These are phyloP conservation scores for Colletotrichum aenigma DNA, from an alignment of 2,329 filamentous ascomycete species.

Conservation along the genomic window DNA sequence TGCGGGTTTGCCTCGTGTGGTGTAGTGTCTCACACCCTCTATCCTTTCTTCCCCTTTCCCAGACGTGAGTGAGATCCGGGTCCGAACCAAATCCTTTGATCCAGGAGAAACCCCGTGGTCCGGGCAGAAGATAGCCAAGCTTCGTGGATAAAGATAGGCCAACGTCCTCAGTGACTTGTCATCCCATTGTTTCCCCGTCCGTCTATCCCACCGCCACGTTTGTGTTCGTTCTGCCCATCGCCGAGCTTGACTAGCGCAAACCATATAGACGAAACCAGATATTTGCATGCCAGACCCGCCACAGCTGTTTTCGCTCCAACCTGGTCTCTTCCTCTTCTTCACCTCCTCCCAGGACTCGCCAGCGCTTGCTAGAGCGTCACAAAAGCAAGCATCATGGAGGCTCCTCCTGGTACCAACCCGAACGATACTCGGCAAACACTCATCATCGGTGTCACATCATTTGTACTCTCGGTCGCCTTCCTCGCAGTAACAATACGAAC, in stretches of 20 bases:
- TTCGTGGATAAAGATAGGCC: background rate
- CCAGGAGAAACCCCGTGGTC: background rate
- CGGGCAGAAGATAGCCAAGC: background rate
- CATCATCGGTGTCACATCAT: background rate
- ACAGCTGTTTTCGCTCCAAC: background rate
- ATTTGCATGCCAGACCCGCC: background rate
- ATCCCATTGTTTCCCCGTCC: background rate
- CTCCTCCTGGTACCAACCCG: constrained; percentile 1
- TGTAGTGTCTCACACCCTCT: constrained; percentile 2
- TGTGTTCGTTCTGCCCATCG: background rate
- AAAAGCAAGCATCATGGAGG: constrained; percentile 2
- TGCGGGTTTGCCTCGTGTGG: background rate
- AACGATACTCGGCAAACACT: background rate
- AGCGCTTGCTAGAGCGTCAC: background rate
- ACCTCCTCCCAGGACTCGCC: background rate
- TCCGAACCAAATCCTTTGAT: background rate
- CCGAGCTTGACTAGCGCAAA: background rate
- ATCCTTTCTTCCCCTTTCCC: background rate
- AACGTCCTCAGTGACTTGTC: background rate
- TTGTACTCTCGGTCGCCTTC: constrained; percentile 6
- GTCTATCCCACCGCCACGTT: background rate
- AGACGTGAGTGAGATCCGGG: background rate
- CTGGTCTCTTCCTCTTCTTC: background rate
- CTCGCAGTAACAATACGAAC: constrained; percentile 10
- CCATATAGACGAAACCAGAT: background rate